Percentiles rank a stretch among this genome's conserved stretches.
Evolutionary conservation across 495 filamentous ascomycete species (phyloP).

Genomic region (Mytilinidion resinicola): DNA sequence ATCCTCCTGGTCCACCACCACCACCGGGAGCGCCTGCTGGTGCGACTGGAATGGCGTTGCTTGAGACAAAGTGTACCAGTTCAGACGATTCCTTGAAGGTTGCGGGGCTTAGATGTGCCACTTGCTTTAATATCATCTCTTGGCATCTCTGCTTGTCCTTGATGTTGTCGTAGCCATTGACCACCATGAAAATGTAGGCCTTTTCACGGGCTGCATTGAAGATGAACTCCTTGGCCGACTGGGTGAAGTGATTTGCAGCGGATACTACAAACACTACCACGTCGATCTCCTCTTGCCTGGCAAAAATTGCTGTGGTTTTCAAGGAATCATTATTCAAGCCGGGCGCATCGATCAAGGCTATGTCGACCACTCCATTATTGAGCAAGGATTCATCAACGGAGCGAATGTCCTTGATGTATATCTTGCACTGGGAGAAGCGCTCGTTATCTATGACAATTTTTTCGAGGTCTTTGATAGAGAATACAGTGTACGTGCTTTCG

Average conservation of each 20-base stretch:
- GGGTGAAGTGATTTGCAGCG: conserved; percentile 94
- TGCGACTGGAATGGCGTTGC: conserved; percentile 77
- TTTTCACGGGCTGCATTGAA: conserved; percentile 92
- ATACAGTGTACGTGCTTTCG: conserved; percentile 89
- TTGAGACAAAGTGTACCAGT: conserved; percentile 95
- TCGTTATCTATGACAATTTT: conserved; percentile 82
- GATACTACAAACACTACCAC: conserved; percentile 98
- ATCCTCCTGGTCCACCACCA: conserved; percentile 49
- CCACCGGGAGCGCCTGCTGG: conserved; percentile 46
- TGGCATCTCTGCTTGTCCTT: conserved; percentile 80
- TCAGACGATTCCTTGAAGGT: conserved; percentile 91
- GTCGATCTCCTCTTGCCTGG: conserved; percentile 95
- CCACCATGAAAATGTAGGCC: conserved; percentile 97
- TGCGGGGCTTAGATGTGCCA: conserved; percentile 72
- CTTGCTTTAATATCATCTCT: conserved; percentile 86
- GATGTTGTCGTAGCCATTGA: conserved; percentile 95
- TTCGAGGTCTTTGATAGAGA: conserved; percentile 66
- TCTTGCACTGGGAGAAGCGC: conserved; percentile 88
- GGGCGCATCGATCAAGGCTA: conserved; percentile 93
- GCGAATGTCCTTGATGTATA: conserved; percentile 89
- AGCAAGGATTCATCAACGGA: conserved; percentile 88
- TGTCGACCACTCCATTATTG: conserved; percentile 96
- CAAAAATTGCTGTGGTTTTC: conserved; percentile 95
- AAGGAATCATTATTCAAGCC: conserved; percentile 92
- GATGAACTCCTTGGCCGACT: conserved; percentile 94